Evolutionary conservation across 306 rosid species (phyloP), one percentile per base, ranked within the genome.

Genomic region (Begonia loranthoides): DNA sequence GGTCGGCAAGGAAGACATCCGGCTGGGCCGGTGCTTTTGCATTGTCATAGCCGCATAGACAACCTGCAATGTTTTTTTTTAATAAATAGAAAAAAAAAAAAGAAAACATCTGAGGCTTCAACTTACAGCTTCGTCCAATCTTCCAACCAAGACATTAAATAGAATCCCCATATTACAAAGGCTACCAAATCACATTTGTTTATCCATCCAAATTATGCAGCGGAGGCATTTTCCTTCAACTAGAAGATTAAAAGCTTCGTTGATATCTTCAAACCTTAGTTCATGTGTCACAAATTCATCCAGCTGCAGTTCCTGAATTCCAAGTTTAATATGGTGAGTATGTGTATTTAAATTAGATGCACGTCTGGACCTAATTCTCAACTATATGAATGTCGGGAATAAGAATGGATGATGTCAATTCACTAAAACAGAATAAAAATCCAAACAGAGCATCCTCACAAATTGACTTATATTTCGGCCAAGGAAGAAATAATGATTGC

Each of bases 241-340:
- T 28, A 88, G 73, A 45, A 84, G 69, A 65, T 84, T 73, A 57
- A 88, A 88, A 49, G 96, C 96, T 65, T 69, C 62, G 19, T 84
- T 88, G 72, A 81, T 88, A 57, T 84, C 93, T 49, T 84, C 68
- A 43, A 88, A 84, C 56, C 38, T 59, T 50, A 76, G 56, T 57
- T 84, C 88, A 13, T 81, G 94, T 9, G 94, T 76, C 3, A 81
- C 83, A 69, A 84, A 88, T 34, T 81, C 78, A 63, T 88, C 96
- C 76, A 84, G 69, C 16, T 63, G 72, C 52, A 79, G 80, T 55
- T 88, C 87, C 96, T 81, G 77, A 50, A 15, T 13, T 3, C 6
- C 9, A n/a, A n/a, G n/a, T n/a, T n/a, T n/a, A n/a, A n/a, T n/a
- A n/a, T n/a, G n/a, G n/a, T n/a, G n/a, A n/a, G n/a, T n/a, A n/a